Conservation (phyloP, 768 basidiomycete species). For the Boletus barrowsii region DNA sequence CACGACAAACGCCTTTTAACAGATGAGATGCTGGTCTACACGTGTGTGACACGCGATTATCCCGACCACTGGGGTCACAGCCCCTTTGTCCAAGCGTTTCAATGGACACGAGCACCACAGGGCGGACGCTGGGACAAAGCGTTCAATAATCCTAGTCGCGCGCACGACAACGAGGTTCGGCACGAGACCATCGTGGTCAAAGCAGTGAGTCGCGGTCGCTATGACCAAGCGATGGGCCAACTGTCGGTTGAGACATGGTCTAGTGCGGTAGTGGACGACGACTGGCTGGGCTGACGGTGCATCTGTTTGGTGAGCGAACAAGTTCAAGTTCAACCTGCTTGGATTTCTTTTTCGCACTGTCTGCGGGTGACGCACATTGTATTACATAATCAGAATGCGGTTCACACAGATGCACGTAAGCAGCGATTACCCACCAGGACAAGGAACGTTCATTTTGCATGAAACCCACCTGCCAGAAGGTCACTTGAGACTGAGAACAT, state of each 20-base stretch:
- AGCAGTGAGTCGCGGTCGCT: neutral
- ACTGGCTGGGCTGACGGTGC: neutral
- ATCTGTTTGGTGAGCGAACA: neutral
- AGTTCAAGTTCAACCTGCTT: conserved; percentile 2
- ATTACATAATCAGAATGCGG: conserved; percentile 9
- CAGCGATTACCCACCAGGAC: neutral
- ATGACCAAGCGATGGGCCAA: neutral
- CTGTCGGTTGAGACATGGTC: neutral
- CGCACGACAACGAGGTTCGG: neutral
- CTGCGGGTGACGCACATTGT: neutral
- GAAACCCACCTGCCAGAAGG: neutral
- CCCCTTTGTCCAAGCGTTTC: conserved; percentile 14
- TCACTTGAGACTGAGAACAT: neutral
- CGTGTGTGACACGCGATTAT: conserved; percentile 34
- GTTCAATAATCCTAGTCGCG: conserved; percentile 1
- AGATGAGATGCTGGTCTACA: conserved; percentile 28
- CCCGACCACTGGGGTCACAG: conserved; percentile 15
- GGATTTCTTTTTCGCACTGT: neutral
- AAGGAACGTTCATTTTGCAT: neutral
- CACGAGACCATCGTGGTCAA: conserved; percentile 1
- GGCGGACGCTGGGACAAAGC: conserved; percentile 10
- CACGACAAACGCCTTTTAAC: conserved; percentile 26
- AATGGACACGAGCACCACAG: neutral
- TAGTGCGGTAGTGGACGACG: neutral
- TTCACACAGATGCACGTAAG: neutral